Base-by-base conservation (phyloP, 2,329 filamentous ascomycete genomes). In the Cladosporium sp. region DNA sequence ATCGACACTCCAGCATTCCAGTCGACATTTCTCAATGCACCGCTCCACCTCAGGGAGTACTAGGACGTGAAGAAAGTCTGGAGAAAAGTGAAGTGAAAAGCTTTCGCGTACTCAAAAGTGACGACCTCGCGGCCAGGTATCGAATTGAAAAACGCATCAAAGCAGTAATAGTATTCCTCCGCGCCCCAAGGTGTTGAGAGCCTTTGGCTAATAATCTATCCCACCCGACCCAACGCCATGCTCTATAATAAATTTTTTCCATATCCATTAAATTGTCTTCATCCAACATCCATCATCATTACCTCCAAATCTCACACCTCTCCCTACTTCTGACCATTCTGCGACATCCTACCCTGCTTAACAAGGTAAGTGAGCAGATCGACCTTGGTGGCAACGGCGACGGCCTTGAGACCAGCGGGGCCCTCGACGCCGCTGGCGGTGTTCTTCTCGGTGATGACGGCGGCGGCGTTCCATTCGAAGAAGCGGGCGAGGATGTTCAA, bases 391-490 rank as follows among this genome's bases (percentile, higher is more conserved):
- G 94, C 91, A 7, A 98, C 83, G 7, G 89, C 93, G 43, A 93
- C 76, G 1, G 94, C 90, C 75, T 88, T 94, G 58, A 83, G 53
- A 2, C 47, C 50, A 7, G 56, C 57, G 25, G 54, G 66, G 39
- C 79, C 78, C 11, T 73, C 35, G 15, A 29, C 35, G n/a, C 16
- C 45, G 18, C 11, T 12, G 16, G 19, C 18, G 79, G 72, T 72
- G 11, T 74, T 73, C 59, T 80, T 78, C 68, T 97, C 91, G 0
- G 92, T 98, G 3, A 98, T 89, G 42, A 98, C 83, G 0, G 93
- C 93, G 0, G 93, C 92, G 59, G 87, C 93, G 71, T 98, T 97
- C 90, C 93, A 97, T 72, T 97, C 90, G 57, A 97, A 89, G 72
- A 98, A 98, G 63, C 87, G 84, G 74, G 89, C 92, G 48, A 98